Percentiles rank a stretch among this genome's conserved stretches.
Evolutionary conservation across 2,329 filamentous ascomycete species (phyloP).

Genomic region (Nannizzia gypsea): DNA sequence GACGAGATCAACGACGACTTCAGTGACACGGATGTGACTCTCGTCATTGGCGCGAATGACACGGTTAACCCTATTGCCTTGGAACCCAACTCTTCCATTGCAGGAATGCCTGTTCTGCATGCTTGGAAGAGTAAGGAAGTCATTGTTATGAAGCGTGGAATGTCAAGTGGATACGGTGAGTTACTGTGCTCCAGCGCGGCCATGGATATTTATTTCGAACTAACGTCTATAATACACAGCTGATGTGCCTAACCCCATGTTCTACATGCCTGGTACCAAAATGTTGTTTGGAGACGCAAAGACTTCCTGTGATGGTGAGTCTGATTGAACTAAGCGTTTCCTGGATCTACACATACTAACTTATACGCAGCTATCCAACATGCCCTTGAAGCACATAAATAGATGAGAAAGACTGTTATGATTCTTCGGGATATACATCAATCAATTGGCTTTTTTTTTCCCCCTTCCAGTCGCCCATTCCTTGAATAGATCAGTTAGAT

Average conservation of each 20-base stretch:
- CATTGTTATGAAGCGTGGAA: conserved; percentile 82
- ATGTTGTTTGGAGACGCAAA: conserved; percentile 92
- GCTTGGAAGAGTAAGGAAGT: conserved; percentile 92
- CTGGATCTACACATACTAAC: neutral
- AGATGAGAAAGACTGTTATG: neutral
- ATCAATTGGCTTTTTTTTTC: neutral
- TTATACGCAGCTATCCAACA: conserved; percentile 13
- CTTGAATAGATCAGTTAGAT: conserved; percentile 1
- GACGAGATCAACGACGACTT: conserved; percentile 95
- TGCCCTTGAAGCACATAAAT: conserved; percentile 14
- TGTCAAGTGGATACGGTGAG: conserved; percentile 76
- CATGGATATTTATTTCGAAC: neutral
- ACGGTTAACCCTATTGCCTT: conserved; percentile 85
- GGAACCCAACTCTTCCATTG: conserved; percentile 71
- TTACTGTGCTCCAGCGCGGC: conserved; percentile 7
- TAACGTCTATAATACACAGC: conserved; percentile 40
- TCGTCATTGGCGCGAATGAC: conserved; percentile 86
- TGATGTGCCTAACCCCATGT: conserved; percentile 87
- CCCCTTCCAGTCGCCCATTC: neutral
- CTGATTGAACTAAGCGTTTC: no score
- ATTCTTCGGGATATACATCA: no score
- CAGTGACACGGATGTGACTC: conserved; percentile 67
- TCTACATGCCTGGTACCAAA: conserved; percentile 77
- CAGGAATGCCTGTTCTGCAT: conserved; percentile 84
- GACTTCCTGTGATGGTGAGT: conserved; percentile 63